phyloP scores from a whole-genome alignment of 352 stramenopile species.

The Pythium diclinum region DNA sequence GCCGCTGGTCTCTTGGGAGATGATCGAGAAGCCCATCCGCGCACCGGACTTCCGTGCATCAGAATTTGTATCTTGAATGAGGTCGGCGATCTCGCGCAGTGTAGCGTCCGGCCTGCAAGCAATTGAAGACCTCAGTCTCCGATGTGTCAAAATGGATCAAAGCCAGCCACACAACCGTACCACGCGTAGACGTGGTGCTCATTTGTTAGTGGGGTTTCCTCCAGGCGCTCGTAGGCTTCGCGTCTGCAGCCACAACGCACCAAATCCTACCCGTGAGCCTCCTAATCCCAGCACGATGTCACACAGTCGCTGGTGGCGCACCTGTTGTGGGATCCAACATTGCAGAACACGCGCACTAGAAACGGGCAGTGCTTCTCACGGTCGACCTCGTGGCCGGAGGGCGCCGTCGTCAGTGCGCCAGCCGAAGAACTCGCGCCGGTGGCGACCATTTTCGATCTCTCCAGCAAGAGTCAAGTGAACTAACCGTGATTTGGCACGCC shows the following conservation, averaged over 20 bases:
- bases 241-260: constrained; percentile 29
- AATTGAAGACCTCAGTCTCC: neutral
- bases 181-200: constrained; percentile 78
- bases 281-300: neutral
- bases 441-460: neutral
- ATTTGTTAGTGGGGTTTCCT: constrained; percentile 47
- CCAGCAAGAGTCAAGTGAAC: neutral
- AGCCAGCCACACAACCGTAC: constrained; percentile 20
- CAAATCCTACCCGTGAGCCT: neutral
- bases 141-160: neutral
- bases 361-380: constrained; percentile 71
- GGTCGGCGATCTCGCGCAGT: constrained; percentile 61
- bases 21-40: constrained; percentile 60
- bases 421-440: neutral
- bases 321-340: constrained; percentile 49
- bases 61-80: constrained; percentile 62
- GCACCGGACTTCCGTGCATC: constrained; percentile 51
- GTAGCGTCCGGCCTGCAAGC: constrained; percentile 58
- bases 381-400: constrained; percentile 31
- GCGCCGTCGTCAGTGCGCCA: neutral
- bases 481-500: neutral
- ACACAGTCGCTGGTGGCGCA: constrained; percentile 15
- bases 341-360: constrained; percentile 69
- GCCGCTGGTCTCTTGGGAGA: constrained; percentile 49
- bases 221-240: constrained; percentile 55